These are phyloP conservation scores for Sporothrix globosa DNA, from an alignment of 2,329 filamentous ascomycete species.

Conservation along the genomic window DNA sequence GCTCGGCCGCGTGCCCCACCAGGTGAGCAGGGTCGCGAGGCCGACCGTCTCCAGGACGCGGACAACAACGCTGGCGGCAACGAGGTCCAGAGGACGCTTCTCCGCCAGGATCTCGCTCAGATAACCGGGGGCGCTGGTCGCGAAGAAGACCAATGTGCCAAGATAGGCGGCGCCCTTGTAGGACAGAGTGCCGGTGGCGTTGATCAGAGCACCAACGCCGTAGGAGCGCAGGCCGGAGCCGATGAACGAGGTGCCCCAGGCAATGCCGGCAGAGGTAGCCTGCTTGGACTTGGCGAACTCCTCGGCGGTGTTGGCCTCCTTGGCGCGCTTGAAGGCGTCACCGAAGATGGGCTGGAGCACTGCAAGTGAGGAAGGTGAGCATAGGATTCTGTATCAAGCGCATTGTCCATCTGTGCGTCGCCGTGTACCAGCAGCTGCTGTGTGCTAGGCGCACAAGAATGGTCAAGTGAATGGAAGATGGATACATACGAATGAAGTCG, in stretches of 20 bases:
- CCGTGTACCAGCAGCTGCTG: too few species aligned
- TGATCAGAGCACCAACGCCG: constrained; percentile 86
- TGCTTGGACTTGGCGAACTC: constrained; percentile 95
- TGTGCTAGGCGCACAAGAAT: too few species aligned
- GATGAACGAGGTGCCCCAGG: constrained; percentile 86
- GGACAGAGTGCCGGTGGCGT: constrained; percentile 89
- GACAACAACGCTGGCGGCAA: constrained; percentile 80
- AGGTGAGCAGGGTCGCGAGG: constrained; percentile 88
- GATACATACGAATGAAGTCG: constrained; percentile 66
- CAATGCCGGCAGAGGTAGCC: constrained; percentile 80
- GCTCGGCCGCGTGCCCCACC: constrained; percentile 96
- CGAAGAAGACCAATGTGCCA: constrained; percentile 87
- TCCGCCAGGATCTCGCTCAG: constrained; percentile 85
- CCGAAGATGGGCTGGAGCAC: constrained; percentile 89
- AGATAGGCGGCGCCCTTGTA: constrained; percentile 98
- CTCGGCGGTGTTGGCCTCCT: constrained; percentile 90
- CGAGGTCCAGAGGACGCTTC: constrained; percentile 87
- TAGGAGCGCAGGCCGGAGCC: constrained; percentile 89
- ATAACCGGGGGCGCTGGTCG: constrained; percentile 86
- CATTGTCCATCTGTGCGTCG: not conserved
- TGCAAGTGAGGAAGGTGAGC: constrained; percentile 31
- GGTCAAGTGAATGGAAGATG: not conserved
- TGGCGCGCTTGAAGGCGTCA: constrained; percentile 90
- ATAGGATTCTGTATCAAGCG: not conserved
- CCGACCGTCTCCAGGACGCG: constrained; percentile 93